Conservation (phyloP, 2,329 filamentous ascomycete species). For the Aspergillus fischeri region DNA sequence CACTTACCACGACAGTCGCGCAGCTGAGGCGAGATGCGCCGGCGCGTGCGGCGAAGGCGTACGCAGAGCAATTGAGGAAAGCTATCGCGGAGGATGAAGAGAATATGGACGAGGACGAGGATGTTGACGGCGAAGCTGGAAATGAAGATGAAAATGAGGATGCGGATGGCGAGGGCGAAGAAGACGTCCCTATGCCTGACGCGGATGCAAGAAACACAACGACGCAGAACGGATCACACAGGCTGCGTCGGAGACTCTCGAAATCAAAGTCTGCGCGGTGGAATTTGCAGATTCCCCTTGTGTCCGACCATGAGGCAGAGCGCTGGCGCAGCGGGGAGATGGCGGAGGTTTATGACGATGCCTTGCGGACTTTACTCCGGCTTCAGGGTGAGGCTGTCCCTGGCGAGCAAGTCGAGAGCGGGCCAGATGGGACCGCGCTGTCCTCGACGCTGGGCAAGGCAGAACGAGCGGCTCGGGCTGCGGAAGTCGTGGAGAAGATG, state of each 20-base stretch:
- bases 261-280: conserved; percentile 17
- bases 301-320: conserved; percentile 31
- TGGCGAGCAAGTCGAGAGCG: conserved; percentile 16
- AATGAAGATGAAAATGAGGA: conserved; percentile 11
- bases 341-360: conserved; percentile 39
- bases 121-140: conserved; percentile 37
- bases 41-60: conserved; percentile 36
- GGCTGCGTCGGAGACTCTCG: not conserved
- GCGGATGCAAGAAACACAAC: not conserved
- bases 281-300: conserved; percentile 30
- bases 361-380: conserved; percentile 35
- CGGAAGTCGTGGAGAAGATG: conserved; percentile 46
- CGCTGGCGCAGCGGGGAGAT: conserved; percentile 41
- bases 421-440: conserved; percentile 32
- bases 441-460: conserved; percentile 45
- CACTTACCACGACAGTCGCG: conserved; percentile 44
- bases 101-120: conserved; percentile 56
- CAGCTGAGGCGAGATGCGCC: conserved; percentile 45
- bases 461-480: conserved; percentile 42
- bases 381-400: conserved; percentile 34
- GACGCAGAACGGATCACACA: not conserved
- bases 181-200: conserved; percentile 19
- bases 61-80: conserved; percentile 32
- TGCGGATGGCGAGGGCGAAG: not conserved
- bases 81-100: conserved; percentile 38